Base-by-base conservation (phyloP, 345 rosid species). In the Psidium friedrichsthalianum region DNA sequence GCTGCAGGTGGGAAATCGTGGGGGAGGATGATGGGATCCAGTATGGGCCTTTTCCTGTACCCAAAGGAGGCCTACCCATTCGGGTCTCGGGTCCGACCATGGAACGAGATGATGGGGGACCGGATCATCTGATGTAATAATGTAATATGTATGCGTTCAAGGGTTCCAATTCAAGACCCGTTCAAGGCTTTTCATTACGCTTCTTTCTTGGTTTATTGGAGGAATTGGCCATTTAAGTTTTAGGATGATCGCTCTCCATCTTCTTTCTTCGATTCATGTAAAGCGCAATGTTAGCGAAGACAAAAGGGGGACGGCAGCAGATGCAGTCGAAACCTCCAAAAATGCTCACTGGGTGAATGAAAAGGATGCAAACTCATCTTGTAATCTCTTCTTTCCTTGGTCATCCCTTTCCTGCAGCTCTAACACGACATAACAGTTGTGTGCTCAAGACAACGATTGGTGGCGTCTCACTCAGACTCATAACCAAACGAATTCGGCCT, bases 11-110 rank as follows among this genome's bases (percentile, higher is more conserved):
- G 99, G 90, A 93, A 89, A 90, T 91, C 52, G 86, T 90, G 64
- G 97, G 95, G 89, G 92, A 88, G 4, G 94, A 91, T 2, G 95
- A 94, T 87, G 99, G 95, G 24, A 94, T 97, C 85, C 98, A 95
- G 55, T 97, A 97, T 86, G 97, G 94, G 22, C 99, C 99, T 76
- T 97, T 97, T 85, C 99, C 98, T 2, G 97, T 97, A 20, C 98
- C 99, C 78, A 94, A 90, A 87, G 90, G 85, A 40, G 99, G 99
- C n/a, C 90, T 95, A 84, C 98, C 98, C 44, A 88, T 97, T 83
- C 91, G 89, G 86, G 93, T 51, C 52, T 51, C 14, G 4, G 4
- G 4, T 95, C 10, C 88, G 58, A 42, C 92, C 88, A 2, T 90
- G 90, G 82, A 87, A 78, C 64, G 56, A 86, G 11, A 3, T 11